Conservation (phyloP, 1,284 basidiomycete genomes). For the Anthracocystis panici-leucophaei region DNA sequence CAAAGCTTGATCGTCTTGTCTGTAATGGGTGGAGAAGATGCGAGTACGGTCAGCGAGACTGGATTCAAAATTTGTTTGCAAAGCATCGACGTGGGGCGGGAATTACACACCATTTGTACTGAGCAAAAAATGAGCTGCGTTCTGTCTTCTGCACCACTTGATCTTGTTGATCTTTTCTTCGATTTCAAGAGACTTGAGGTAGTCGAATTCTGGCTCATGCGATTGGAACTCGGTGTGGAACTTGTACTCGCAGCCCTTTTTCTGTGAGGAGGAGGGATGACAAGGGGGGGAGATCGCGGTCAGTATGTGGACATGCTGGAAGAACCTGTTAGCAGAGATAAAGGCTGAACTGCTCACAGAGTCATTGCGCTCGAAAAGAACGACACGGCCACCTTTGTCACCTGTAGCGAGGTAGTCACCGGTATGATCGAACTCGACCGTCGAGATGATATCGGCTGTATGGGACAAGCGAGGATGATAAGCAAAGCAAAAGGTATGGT, state of each 20-base stretch:
- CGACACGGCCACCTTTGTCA: constrained; percentile 97
- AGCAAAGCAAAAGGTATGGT: not conserved
- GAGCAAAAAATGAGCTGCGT: constrained; percentile 94
- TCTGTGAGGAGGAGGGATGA: constrained; percentile 71
- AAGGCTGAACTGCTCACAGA: constrained; percentile 76
- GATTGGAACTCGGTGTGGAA: constrained; percentile 99
- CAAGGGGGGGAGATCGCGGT: not conserved
- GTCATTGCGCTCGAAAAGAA: constrained; percentile 98
- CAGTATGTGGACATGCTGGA: not conserved
- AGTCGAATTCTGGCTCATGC: constrained; percentile 99
- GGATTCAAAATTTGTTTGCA: constrained; percentile 71
- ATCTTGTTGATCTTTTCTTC: constrained; percentile 99
- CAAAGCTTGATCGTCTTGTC: constrained; percentile 99
- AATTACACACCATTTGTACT: constrained; percentile 81
- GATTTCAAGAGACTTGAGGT: constrained; percentile 99
- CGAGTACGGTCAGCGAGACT: no score
- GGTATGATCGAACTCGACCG: constrained; percentile 99
- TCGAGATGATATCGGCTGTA: constrained; percentile 84
- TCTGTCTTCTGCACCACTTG: constrained; percentile 99
- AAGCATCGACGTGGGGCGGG: not conserved
- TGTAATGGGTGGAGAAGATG: constrained; percentile 15
- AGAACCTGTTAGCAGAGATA: not conserved
- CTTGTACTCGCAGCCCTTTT: constrained; percentile 99
- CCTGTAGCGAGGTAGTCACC: constrained; percentile 99
- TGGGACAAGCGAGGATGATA: constrained; percentile 30